Evolutionary conservation across 2,329 filamentous ascomycete species (phyloP).

Genomic region (Curvularia verruculosa): DNA sequence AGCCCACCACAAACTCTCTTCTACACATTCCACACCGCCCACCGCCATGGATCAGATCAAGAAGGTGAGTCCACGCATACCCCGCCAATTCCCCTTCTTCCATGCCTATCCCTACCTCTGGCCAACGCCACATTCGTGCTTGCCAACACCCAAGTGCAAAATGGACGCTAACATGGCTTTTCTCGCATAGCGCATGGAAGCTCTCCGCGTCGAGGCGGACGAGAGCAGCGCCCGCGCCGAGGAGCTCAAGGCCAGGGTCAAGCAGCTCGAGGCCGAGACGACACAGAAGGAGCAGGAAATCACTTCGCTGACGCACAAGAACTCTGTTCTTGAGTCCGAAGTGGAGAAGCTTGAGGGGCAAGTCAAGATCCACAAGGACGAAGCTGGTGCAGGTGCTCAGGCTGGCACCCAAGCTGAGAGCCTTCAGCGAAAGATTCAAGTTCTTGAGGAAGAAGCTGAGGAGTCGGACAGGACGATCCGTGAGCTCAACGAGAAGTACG

Average conservation of each 20-base stretch:
- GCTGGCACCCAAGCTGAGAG: constrained; percentile 90
- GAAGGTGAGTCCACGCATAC: constrained; percentile 69
- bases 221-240: constrained; percentile 80
- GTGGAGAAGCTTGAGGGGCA: constrained; percentile 88
- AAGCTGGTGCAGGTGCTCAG: constrained; percentile 79
- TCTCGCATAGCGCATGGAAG: constrained; percentile 80
- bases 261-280: constrained; percentile 91
- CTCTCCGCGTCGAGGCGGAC: constrained; percentile 92
- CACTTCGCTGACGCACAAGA: constrained; percentile 94
- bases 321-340: constrained; percentile 84
- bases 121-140: constrained; percentile 12
- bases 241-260: constrained; percentile 86
- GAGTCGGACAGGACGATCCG: constrained; percentile 94
- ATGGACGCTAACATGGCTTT: constrained; percentile 26
- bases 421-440: constrained; percentile 87
- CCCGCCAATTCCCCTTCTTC: constrained; percentile 40
- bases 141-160: constrained; percentile 3
- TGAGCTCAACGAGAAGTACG: constrained; percentile 98
- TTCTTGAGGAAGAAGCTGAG: constrained; percentile 98
- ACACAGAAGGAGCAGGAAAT: constrained; percentile 97
- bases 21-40: constrained; percentile 16
- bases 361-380: constrained; percentile 86
- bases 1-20: constrained; percentile 8
- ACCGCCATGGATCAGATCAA: constrained; percentile 81
- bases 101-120: constrained; percentile 16